A percentile compares a stretch with the other conserved stretches of the same genome.
These are phyloP conservation scores for Amanita jacksonii DNA, from an alignment of 768 basidiomycete species.

Conservation along the genomic window DNA sequence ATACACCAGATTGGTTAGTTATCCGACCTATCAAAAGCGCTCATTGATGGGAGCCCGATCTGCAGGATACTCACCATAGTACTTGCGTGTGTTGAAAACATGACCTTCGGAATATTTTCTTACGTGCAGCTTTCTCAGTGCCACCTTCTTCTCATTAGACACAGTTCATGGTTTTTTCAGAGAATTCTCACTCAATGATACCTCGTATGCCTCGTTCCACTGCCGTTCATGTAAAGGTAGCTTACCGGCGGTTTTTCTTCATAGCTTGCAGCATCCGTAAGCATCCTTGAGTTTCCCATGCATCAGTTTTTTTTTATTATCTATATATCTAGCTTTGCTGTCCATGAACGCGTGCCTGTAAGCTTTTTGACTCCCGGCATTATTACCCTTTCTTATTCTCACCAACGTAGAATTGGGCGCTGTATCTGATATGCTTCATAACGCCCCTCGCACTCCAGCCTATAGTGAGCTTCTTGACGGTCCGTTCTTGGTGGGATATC, in stretches of 20 bases:
- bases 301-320: conserved; percentile 1
- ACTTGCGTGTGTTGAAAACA: conserved; percentile 42
- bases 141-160: conserved; percentile 52
- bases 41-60: conserved; percentile 2
- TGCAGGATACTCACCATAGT: conserved; percentile 58
- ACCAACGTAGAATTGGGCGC: conserved; percentile 29
- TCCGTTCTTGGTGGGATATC: conserved; percentile 84
- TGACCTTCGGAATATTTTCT: not conserved
- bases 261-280: conserved; percentile 33
- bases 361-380: conserved; percentile 16
- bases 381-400: conserved; percentile 1
- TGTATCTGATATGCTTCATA: conserved; percentile 45
- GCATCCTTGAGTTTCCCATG: conserved; percentile 11
- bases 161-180: conserved; percentile 64
- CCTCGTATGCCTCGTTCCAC: conserved; percentile 62
- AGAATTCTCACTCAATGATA: conserved; percentile 71
- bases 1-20: conserved; percentile 69
- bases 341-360: conserved; percentile 74
- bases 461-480: conserved; percentile 57
- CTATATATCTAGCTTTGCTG: conserved; percentile 50
- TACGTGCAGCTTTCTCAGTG: conserved; percentile 26
- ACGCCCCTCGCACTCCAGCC: conserved; percentile 66
- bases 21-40: conserved; percentile 2
- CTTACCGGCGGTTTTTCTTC: no score
- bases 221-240: no score